These are phyloP conservation scores for Nothophaeocryptopus gaeumannii DNA, from an alignment of 2,329 filamentous ascomycete species.

Conservation along the genomic window DNA sequence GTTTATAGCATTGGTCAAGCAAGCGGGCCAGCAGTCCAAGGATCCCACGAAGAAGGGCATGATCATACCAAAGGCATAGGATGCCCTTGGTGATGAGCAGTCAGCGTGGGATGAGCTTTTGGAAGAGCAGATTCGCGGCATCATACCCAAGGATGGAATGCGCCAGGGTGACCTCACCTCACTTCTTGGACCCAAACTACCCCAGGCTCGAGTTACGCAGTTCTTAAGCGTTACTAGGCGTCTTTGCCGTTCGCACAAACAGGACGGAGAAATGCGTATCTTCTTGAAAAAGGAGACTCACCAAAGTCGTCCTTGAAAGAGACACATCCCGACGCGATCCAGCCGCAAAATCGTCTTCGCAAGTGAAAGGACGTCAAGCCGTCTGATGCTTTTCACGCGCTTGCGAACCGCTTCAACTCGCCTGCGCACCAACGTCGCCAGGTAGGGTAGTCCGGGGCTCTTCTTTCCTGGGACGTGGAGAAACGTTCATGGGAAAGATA, in stretches of 20 bases:
- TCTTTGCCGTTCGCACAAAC: neutral
- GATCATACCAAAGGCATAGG: slow-evolving; percentile 24
- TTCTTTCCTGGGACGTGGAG: too few relatives aligned
- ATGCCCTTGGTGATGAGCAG: slow-evolving; percentile 1
- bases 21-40: slow-evolving; percentile 30
- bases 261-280: too few relatives aligned
- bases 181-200: neutral
- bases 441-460: too few relatives aligned
- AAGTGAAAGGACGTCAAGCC: too few relatives aligned
- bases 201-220: neutral
- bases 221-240: neutral
- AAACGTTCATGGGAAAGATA: too few relatives aligned
- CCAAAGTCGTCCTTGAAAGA: too few relatives aligned
- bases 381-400: too few relatives aligned
- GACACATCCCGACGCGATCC: too few relatives aligned
- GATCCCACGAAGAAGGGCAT: slow-evolving; percentile 22
- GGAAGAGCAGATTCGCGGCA: neutral
- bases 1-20: slow-evolving; percentile 47
- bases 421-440: too few relatives aligned
- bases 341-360: too few relatives aligned
- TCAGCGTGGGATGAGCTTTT: neutral
- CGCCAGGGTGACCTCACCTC: neutral
- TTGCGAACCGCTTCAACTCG: too few relatives aligned
- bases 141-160: neutral
- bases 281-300: too few relatives aligned